Conservation (phyloP, 2,329 filamentous ascomycete genomes). For the Microcyclosporella mali region DNA sequence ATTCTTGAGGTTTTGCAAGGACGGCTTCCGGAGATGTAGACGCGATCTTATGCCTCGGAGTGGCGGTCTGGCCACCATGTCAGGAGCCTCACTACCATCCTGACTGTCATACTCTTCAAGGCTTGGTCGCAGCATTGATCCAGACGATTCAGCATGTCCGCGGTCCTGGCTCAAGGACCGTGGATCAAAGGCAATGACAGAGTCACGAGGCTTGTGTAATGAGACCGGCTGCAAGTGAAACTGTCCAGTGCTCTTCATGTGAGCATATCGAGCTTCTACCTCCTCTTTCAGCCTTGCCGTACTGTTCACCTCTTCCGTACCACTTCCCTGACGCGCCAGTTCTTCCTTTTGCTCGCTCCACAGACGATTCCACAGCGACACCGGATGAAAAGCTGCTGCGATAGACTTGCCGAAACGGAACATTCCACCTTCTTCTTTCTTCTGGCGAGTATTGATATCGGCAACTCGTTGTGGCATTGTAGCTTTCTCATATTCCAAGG, state of each 20-base stretch:
- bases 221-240: constrained; percentile 28
- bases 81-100: constrained; percentile 20
- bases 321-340: constrained; percentile 34
- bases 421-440: constrained; percentile 39
- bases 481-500: constrained; percentile 18
- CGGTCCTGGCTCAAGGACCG: constrained; percentile 12
- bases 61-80: constrained; percentile 13
- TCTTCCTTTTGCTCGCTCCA: constrained; percentile 45
- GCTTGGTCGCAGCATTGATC: constrained; percentile 11
- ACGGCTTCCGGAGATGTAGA: constrained; percentile 29
- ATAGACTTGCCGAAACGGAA: constrained; percentile 52
- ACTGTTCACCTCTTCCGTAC: constrained; percentile 14
- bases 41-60: constrained; percentile 17
- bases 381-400: constrained; percentile 49
- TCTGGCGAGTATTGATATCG: constrained; percentile 21
- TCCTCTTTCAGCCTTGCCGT: constrained; percentile 35
- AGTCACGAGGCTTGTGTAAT: constrained; percentile 24
- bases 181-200: constrained; percentile 23
- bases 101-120: constrained; percentile 9
- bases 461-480: constrained; percentile 16
- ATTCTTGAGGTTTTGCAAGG: constrained; percentile 27
- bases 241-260: constrained; percentile 49
- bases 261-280: constrained; percentile 48
- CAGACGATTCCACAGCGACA: constrained; percentile 42
- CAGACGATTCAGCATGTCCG: constrained; percentile 12